Evolutionary conservation across 768 basidiomycete species (phyloP).

Genomic region (Russula emetica): DNA sequence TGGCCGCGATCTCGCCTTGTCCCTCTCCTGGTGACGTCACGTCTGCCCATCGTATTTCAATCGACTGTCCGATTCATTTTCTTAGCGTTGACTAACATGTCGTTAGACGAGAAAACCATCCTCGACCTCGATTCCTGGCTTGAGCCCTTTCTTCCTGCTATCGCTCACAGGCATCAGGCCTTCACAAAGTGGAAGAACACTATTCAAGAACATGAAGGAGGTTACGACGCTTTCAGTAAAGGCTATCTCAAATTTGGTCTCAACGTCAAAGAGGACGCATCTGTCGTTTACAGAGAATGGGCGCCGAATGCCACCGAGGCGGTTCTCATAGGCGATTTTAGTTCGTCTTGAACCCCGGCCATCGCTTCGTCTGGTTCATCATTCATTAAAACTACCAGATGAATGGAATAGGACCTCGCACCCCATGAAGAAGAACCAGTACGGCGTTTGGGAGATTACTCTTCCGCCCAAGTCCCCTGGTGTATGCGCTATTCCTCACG

Average conservation of each 20-base stretch:
- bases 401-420: constrained; percentile 83
- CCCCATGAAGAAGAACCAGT: constrained; percentile 78
- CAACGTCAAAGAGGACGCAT: constrained; percentile 59
- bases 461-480: constrained; percentile 66
- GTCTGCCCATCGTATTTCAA: not conserved
- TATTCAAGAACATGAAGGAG: constrained; percentile 78
- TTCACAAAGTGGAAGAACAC: constrained; percentile 73
- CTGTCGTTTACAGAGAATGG: constrained; percentile 90
- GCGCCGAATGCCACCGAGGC: constrained; percentile 86
- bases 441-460: constrained; percentile 85
- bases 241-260: constrained; percentile 81
- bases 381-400: constrained; percentile 46
- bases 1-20: not conserved
- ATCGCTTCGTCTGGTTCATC: not conserved
- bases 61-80: not conserved
- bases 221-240: constrained; percentile 71
- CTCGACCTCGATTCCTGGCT: constrained; percentile 68
- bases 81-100: constrained; percentile 16
- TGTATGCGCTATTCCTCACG: constrained; percentile 82
- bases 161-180: constrained; percentile 60
- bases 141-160: constrained; percentile 64
- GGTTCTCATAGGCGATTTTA: constrained; percentile 91
- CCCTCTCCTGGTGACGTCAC: constrained; percentile 21
- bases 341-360: constrained; percentile 47
- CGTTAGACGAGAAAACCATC: constrained; percentile 55